Evolutionary conservation across 2,329 filamentous ascomycete genomes (phyloP).

Genomic region (Colletotrichum liaoningense): DNA sequence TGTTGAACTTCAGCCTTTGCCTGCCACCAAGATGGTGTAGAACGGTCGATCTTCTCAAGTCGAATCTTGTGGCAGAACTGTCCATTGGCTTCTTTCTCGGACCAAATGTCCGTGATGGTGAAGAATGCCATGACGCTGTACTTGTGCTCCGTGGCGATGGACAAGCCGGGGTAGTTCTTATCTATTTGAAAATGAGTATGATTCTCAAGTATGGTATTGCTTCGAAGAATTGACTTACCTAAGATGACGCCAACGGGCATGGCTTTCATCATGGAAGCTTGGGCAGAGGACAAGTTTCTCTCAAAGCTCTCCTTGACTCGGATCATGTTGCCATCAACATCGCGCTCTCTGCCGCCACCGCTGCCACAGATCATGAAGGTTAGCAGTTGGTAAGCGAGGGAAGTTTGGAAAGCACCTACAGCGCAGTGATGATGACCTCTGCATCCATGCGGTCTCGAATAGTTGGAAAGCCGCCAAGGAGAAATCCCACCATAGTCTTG

Average conservation of each 20-base stretch:
- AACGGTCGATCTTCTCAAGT: constrained; percentile 70
- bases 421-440: constrained; percentile 72
- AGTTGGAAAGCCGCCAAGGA: constrained; percentile 67
- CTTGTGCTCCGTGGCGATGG: constrained; percentile 62
- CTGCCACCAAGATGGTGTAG: constrained; percentile 69
- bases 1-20: constrained; percentile 41
- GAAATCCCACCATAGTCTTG: constrained; percentile 64
- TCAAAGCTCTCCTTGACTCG: constrained; percentile 50
- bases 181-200: constrained; percentile 53
- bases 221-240: constrained; percentile 49
- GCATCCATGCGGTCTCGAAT: constrained; percentile 67
- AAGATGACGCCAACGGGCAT: constrained; percentile 67
- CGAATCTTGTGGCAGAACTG: constrained; percentile 64
- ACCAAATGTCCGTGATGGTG: constrained; percentile 76
- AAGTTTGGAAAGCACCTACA: constrained; percentile 55
- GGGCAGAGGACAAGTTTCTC: constrained; percentile 43
- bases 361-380: constrained; percentile 45
- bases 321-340: constrained; percentile 55
- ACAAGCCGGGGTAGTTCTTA: constrained; percentile 58
- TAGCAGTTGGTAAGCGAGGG: constrained; percentile 9
- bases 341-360: constrained; percentile 65
- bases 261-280: constrained; percentile 53
- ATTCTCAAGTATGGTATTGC: too few species aligned
- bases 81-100: constrained; percentile 59
- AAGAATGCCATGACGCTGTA: constrained; percentile 79